phyloP scores from a whole-genome alignment of 2,329 filamentous ascomycete species.

The Venturia asperata region DNA sequence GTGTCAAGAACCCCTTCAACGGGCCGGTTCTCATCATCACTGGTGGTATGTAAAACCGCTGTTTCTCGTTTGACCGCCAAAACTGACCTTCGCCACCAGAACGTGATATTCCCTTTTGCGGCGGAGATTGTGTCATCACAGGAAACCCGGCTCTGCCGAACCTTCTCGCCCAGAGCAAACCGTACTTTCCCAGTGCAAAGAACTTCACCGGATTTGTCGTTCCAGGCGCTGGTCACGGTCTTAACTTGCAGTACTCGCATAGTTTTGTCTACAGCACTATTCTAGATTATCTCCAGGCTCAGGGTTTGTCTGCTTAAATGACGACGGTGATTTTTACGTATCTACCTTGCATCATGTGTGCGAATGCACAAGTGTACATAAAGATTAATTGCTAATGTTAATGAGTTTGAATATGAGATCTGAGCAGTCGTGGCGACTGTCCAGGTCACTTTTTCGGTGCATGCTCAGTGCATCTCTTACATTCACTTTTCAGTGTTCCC shows the following conservation, averaged over 20 bases:
- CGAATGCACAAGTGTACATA: background rate
- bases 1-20: background rate
- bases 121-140: conserved; percentile 20
- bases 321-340: background rate
- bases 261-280: conserved; percentile 2
- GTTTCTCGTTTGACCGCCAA: no score
- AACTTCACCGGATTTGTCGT: conserved; percentile 12
- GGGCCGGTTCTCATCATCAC: conserved; percentile 8
- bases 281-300: background rate
- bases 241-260: conserved; percentile 14
- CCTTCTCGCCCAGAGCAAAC: conserved; percentile 1
- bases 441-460: no score
- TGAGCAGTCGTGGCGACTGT: no score
- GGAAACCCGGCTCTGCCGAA: conserved; percentile 4
- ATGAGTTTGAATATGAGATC: background rate
- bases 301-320: conserved; percentile 3
- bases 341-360: background rate
- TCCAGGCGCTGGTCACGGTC: conserved; percentile 18
- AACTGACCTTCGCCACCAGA: background rate
- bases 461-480: no score
- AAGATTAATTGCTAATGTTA: background rate
- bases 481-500: no score
- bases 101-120: conserved; percentile 30
- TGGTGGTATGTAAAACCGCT: background rate
- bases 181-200: background rate